Evolutionary conservation across 257 asterid genomes (phyloP).

Genomic region (Primulina eburnea): DNA sequence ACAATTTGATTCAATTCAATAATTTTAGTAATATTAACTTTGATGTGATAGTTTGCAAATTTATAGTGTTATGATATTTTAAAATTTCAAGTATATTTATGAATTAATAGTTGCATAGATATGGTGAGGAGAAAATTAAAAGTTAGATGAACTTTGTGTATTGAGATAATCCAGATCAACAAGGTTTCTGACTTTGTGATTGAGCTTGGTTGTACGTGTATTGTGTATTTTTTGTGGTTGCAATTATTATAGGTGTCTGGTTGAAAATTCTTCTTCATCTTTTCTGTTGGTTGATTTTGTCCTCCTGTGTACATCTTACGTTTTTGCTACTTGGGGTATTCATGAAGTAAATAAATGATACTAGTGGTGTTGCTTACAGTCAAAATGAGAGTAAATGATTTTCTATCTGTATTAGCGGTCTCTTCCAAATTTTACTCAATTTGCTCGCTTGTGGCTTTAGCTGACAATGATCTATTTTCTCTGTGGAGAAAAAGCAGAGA

Average conservation of each 20-base stretch:
- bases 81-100: too few relatives aligned
- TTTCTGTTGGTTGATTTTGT: not conserved
- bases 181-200: not conserved
- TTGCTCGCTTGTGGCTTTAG: not conserved
- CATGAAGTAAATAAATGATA: not conserved
- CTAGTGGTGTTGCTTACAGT: not conserved
- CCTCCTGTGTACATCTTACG: not conserved
- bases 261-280: not conserved
- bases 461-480: too few relatives aligned
- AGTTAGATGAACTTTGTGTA: too few relatives aligned
- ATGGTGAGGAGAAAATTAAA: too few relatives aligned
- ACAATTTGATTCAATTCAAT: not conserved
- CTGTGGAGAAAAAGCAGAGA: too few relatives aligned
- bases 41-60: not conserved
- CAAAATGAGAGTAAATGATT: not conserved
- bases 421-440: not conserved
- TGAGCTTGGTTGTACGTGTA: not conserved
- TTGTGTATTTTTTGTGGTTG: not conserved
- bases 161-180: not conserved
- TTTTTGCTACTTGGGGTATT: not conserved
- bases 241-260: not conserved
- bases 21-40: not conserved
- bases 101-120: not conserved
- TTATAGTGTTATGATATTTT: not conserved
- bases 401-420: not conserved